These are phyloP conservation scores for Triticum urartu DNA, from an alignment of 176 grass and related monocot species.

Conservation along the genomic window DNA sequence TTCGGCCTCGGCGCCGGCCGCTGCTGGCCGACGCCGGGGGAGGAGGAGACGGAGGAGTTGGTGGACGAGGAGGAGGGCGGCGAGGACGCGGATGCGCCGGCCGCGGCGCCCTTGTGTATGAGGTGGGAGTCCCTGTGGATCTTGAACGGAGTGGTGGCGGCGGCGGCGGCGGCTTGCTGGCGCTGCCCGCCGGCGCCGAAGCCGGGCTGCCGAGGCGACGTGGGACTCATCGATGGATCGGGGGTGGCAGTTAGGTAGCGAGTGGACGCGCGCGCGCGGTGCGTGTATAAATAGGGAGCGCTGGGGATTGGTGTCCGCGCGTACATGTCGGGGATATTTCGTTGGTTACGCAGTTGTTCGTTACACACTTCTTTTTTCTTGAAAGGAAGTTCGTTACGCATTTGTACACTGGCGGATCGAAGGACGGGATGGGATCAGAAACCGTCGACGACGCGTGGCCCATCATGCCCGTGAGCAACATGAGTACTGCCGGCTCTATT, in stretches of 20 bases:
- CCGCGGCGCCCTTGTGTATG: constrained; percentile 39
- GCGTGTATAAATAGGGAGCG: constrained; percentile 27
- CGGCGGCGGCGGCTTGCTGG: background rate
- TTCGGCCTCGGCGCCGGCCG: constrained; percentile 2
- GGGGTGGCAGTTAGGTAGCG: constrained; percentile 22
- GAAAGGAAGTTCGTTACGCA: background rate
- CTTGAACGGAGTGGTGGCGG: constrained; percentile 30
- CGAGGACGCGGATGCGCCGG: constrained; percentile 19
- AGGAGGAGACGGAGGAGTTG: constrained; percentile 36
- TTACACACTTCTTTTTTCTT: background rate
- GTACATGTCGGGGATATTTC: constrained; percentile 19
- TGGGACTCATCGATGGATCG: constrained; percentile 46
- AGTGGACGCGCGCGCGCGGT: constrained; percentile 9
- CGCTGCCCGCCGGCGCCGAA: constrained; percentile 14
- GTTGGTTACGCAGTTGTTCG: background rate
- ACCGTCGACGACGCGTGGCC: no score
- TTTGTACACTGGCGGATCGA: no score
- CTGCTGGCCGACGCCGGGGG: constrained; percentile 18
- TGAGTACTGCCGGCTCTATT: no score
- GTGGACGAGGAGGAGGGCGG: constrained; percentile 25
- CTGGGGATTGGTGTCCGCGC: constrained; percentile 15
- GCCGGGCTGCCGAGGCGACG: constrained; percentile 28
- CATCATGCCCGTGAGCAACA: no score
- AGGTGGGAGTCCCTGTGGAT: constrained; percentile 47
- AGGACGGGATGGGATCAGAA: no score